These are phyloP conservation scores for Cordia subcordata DNA, from an alignment of 257 asterid genomes.

Conservation along the genomic window DNA sequence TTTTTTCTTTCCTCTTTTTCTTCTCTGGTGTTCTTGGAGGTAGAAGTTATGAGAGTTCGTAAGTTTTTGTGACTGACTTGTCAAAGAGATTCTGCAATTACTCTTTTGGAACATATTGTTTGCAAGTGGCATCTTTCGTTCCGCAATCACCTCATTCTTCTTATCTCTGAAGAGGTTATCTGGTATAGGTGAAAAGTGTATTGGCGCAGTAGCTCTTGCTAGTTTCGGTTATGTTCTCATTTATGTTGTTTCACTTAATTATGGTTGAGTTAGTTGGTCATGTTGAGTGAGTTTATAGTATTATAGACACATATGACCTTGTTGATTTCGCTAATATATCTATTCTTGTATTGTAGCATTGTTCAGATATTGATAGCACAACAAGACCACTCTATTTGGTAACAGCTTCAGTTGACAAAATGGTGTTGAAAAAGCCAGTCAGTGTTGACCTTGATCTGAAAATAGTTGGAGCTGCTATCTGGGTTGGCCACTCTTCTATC, in stretches of 20 bases:
- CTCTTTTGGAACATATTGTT: no score
- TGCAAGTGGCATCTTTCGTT: no score
- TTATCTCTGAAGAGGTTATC: no score
- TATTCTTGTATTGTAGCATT: conserved; percentile 51
- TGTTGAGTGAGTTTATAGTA: background rate
- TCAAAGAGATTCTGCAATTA: no score
- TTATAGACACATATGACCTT: background rate
- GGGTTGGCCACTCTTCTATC: conserved; percentile 94
- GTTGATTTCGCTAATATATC: background rate
- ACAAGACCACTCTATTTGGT: conserved; percentile 79
- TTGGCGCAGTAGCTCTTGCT: background rate
- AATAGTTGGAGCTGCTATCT: conserved; percentile 82
- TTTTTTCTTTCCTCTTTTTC: no score
- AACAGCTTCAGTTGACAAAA: conserved; percentile 91
- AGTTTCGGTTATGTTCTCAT: no score
- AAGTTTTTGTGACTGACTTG: no score
- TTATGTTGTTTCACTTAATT: background rate
- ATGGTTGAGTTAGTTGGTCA: background rate
- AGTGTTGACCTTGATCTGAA: conserved; percentile 71
- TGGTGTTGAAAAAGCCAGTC: conserved; percentile 90
- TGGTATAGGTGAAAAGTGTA: no score
- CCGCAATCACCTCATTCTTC: no score
- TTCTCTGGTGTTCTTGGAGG: no score
- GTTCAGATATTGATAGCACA: conserved; percentile 78
- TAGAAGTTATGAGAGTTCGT: no score